Evolutionary conservation across 768 basidiomycete species (phyloP).

Genomic region (Basidioascus undulatus): DNA sequence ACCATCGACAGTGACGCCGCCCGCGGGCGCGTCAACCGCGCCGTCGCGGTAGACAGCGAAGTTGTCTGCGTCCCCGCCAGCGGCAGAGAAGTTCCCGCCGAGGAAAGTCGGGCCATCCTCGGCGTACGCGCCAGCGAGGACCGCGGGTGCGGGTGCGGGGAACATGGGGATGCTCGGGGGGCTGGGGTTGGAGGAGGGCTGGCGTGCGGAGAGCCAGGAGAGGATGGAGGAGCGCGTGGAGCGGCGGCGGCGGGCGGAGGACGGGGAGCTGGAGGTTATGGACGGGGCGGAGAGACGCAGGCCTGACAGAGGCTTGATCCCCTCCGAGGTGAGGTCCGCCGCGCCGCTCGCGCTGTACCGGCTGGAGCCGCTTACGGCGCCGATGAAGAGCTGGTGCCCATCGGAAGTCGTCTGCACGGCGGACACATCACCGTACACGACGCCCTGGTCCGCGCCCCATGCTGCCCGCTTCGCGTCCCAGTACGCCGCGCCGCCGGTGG

Average conservation of each 20-base stretch:
- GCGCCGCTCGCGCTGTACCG: no score
- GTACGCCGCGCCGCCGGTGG: constrained; percentile 39
- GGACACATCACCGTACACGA: no score
- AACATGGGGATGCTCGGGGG: constrained; percentile 31
- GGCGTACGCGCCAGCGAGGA: constrained; percentile 75
- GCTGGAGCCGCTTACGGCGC: no score
- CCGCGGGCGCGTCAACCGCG: constrained; percentile 28
- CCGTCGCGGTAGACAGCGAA: constrained; percentile 47
- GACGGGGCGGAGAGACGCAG: no score
- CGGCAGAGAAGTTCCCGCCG: constrained; percentile 71
- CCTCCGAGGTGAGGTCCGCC: no score
- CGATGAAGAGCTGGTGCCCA: no score
- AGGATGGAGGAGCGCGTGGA: constrained; percentile 14
- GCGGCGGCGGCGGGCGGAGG: neutral
- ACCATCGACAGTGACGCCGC: constrained; percentile 42
- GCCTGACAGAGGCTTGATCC: no score
- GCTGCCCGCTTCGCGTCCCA: constrained; percentile 37
- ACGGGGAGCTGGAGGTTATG: neutral
- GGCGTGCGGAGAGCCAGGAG: constrained; percentile 30
- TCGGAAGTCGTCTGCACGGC: no score
- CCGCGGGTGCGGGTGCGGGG: constrained; percentile 43
- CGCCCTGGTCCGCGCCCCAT: no score
- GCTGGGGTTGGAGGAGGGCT: constrained; percentile 22
- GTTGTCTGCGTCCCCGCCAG: constrained; percentile 23
- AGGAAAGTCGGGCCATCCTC: constrained; percentile 53